A percentile compares a stretch with the other conserved stretches of the same genome.
phyloP scores from a whole-genome alignment of 768 basidiomycete genomes.

The Lactarius sanguifluus region DNA sequence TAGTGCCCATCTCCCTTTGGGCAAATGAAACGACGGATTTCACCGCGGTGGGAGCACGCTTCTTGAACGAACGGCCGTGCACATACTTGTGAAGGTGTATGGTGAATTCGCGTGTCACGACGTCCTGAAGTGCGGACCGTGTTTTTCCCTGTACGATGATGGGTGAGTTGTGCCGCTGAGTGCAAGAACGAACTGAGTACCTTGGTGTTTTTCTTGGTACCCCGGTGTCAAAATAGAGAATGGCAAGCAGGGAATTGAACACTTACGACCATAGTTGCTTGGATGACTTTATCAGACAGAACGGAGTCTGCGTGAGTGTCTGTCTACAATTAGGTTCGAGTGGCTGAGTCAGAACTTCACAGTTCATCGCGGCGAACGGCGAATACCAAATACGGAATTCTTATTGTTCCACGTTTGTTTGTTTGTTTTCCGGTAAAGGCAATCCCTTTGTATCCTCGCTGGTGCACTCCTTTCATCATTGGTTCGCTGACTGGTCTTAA shows the following conservation, averaged over 20 bases:
- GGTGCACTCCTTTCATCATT: slow-evolving; percentile 15
- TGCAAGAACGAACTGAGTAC: slow-evolving; percentile 1
- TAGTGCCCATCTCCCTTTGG: slow-evolving; percentile 92
- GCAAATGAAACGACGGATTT: slow-evolving; percentile 94
- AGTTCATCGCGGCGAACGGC: slow-evolving; percentile 36
- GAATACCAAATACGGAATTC: slow-evolving; percentile 9
- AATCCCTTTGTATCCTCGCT: slow-evolving; percentile 33
- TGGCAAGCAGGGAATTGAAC: slow-evolving; percentile 1
- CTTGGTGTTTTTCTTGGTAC: slow-evolving; percentile 28
- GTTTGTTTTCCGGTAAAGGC: slow-evolving; percentile 30
- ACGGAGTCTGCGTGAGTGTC: slow-evolving; percentile 26
- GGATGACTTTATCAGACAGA: slow-evolving; percentile 46
- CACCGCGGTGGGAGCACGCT: slow-evolving; percentile 94
- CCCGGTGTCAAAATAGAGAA: neutral
- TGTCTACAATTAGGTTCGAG: slow-evolving; percentile 50
- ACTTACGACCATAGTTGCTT: slow-evolving; percentile 56
- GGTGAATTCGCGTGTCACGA: slow-evolving; percentile 98
- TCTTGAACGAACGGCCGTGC: slow-evolving; percentile 93
- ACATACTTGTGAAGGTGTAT: slow-evolving; percentile 96
- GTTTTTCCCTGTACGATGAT: slow-evolving; percentile 56
- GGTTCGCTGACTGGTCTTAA: too few species aligned
- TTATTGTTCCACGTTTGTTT: slow-evolving; percentile 20
- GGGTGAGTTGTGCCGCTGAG: neutral
- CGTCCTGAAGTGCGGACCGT: slow-evolving; percentile 96
- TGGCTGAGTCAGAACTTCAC: slow-evolving; percentile 45